phyloP scores from a whole-genome alignment of 805 yeast genomes.

The Ogataea henricii region DNA sequence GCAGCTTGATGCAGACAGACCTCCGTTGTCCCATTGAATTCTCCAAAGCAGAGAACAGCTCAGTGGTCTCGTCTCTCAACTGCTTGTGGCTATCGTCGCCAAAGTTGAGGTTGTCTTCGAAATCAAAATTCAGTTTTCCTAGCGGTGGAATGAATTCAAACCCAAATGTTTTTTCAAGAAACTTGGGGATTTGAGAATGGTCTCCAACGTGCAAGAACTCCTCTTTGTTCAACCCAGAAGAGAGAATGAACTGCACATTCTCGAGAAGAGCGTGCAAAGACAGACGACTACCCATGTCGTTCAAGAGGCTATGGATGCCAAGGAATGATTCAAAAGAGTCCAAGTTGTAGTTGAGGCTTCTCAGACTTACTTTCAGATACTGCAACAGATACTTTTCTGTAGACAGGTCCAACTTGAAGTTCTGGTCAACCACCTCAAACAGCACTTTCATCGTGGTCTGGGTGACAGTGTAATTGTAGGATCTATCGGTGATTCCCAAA shows the following conservation, averaged over 20 bases:
- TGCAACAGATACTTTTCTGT: slow-evolving; percentile 26
- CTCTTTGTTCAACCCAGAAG: slow-evolving; percentile 19
- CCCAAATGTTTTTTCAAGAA: slow-evolving; percentile 23
- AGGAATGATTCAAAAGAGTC: slow-evolving; percentile 24
- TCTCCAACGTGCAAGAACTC: slow-evolving; percentile 10
- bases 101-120: slow-evolving; percentile 24
- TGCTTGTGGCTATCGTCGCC: slow-evolving; percentile 14
- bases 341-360: slow-evolving; percentile 22
- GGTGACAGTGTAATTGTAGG: slow-evolving; percentile 15
- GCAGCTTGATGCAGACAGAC: slow-evolving; percentile 12
- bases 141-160: slow-evolving; percentile 34
- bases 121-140: slow-evolving; percentile 29
- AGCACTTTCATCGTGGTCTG: slow-evolving; percentile 26
- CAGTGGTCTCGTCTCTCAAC: slow-evolving; percentile 11
- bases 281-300: slow-evolving; percentile 38
- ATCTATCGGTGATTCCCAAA: slow-evolving; percentile 24
- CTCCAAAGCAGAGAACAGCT: slow-evolving; percentile 18
- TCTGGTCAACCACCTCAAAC: slow-evolving; percentile 37
- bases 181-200: slow-evolving; percentile 16
- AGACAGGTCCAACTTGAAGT: slow-evolving; percentile 26
- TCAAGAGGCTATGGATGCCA: slow-evolving; percentile 22
- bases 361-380: slow-evolving; percentile 23
- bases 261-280: slow-evolving; percentile 37
- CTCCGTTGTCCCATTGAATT: slow-evolving; percentile 12
- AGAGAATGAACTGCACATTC: slow-evolving; percentile 27